These are phyloP conservation scores for Lodderomyces orthopsilosis DNA, from an alignment of 1,139 yeast species.

Conservation along the genomic window DNA sequence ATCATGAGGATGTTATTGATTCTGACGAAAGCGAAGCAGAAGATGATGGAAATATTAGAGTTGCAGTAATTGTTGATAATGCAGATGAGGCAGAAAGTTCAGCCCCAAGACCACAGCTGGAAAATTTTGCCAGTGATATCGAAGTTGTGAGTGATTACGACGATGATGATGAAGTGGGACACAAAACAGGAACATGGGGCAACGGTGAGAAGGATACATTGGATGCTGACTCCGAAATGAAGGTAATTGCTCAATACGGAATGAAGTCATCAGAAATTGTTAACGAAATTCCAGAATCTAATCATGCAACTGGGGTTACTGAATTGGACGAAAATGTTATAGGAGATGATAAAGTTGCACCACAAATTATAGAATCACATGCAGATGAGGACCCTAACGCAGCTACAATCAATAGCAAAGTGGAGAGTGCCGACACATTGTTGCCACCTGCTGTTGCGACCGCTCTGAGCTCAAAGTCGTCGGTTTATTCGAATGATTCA, in stretches of 20 bases:
- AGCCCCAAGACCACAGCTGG: background rate
- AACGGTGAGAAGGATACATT: conserved; percentile 9
- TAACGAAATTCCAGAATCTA: conserved; percentile 10
- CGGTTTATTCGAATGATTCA: conserved; percentile 32
- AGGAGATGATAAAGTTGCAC: conserved; percentile 24
- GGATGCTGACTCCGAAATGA: conserved; percentile 18
- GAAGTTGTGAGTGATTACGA: background rate
- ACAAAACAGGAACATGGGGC: conserved; percentile 6
- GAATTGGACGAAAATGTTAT: conserved; percentile 17
- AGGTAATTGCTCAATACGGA: conserved; percentile 22
- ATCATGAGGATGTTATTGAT: background rate
- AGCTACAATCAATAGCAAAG: conserved; percentile 1
- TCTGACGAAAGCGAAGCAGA: background rate
- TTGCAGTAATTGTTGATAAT: background rate
- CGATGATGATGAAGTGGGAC: background rate
- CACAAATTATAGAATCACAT: conserved; percentile 26
- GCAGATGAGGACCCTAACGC: conserved; percentile 8
- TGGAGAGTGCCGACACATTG: conserved; percentile 16
- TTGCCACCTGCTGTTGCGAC: conserved; percentile 15
- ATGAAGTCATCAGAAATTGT: conserved; percentile 4
- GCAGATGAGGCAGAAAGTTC: background rate
- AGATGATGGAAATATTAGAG: background rate
- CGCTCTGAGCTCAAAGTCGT: conserved; percentile 27
- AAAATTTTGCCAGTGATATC: background rate
- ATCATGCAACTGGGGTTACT: conserved; percentile 11